phyloP scores from a whole-genome alignment of 2,329 filamentous ascomycete species.

The Aspergillaceae sp. region DNA sequence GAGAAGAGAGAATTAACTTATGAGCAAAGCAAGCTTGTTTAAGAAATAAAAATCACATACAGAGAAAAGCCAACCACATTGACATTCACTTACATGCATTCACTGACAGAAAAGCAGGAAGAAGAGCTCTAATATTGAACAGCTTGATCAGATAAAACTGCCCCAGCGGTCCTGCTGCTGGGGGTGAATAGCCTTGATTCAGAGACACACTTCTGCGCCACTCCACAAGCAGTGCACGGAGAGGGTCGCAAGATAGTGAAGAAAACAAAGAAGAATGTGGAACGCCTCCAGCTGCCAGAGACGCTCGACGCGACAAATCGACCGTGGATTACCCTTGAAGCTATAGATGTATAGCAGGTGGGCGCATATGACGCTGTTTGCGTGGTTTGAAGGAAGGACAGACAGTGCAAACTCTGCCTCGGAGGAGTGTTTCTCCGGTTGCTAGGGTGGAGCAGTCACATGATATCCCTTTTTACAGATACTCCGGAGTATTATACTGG shows the following conservation, averaged over 20 bases:
- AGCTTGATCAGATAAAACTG: no score
- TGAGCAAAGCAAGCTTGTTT: not conserved
- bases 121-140: not conserved
- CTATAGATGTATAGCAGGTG: slow-evolving; percentile 16
- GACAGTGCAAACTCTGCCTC: slow-evolving; percentile 35
- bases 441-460: not conserved
- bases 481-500: no score
- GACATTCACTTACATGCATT: not conserved
- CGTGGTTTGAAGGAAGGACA: slow-evolving; percentile 31
- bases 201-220: no score
- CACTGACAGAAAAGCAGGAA: not conserved
- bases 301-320: not conserved
- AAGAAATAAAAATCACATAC: not conserved
- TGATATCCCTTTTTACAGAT: not conserved
- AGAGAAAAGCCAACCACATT: not conserved
- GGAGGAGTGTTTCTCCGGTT: slow-evolving; percentile 6
- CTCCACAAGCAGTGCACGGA: no score
- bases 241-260: no score
- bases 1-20: not conserved
- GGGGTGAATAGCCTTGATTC: no score
- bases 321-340: not conserved
- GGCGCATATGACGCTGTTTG: slow-evolving; percentile 27
- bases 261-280: no score
- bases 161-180: no score
- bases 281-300: not conserved